Percentiles rank a stretch among this genome's conserved stretches.
Evolutionary conservation across 108 stramenopile genomes (phyloP).

Genomic region (Schizochytrium sp.): DNA sequence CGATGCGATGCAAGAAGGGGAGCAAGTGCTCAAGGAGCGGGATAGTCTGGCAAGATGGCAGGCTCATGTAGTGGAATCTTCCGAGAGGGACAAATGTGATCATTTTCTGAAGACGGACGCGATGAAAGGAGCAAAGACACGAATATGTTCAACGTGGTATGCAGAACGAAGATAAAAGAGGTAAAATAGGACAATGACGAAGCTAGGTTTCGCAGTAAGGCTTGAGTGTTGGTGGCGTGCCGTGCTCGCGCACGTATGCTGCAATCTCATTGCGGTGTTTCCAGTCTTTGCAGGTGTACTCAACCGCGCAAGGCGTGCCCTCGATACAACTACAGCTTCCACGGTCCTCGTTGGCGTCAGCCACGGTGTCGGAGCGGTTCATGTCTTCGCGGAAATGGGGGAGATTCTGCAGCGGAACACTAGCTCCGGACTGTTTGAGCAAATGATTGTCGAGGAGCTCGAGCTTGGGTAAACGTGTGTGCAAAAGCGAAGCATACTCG

Average conservation of each 20-base stretch:
- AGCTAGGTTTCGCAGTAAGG: too few species aligned
- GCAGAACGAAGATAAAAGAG: too few species aligned
- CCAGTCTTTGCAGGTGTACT: constrained; percentile 13
- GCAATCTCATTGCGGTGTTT: neutral
- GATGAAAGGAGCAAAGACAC: too few species aligned
- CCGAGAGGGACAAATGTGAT: too few species aligned
- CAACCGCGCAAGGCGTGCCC: neutral
- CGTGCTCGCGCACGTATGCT: neutral
- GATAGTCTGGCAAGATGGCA: too few species aligned
- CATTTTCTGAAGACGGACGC: too few species aligned
- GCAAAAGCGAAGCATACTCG: neutral
- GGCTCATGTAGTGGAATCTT: too few species aligned
- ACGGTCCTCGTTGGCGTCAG: neutral
- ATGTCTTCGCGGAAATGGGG: neutral
- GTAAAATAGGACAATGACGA: too few species aligned
- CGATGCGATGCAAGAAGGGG: too few species aligned
- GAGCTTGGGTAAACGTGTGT: neutral
- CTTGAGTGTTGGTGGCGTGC: neutral
- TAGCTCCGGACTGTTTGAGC: neutral
- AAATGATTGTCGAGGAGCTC: neutral
- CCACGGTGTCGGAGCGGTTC: neutral
- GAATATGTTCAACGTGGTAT: too few species aligned
- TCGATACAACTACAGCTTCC: neutral
- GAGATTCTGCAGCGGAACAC: neutral
- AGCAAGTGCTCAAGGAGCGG: too few species aligned